Evolutionary conservation across 106 monocot species (phyloP).

Genomic region (Hemerocallis citrina): DNA sequence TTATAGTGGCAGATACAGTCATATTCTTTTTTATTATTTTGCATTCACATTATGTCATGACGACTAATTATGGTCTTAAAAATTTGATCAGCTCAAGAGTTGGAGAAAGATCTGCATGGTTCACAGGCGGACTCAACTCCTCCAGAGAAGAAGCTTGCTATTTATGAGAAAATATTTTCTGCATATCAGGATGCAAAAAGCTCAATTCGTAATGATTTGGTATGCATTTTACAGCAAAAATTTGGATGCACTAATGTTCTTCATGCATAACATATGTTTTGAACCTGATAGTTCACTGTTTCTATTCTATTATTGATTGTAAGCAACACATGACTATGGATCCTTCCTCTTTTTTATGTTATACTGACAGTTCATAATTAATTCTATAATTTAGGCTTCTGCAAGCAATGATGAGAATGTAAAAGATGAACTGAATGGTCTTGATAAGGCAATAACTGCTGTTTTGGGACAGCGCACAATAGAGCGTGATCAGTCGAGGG

Average conservation of each 20-base stretch:
- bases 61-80: constrained; percentile 5
- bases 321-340: background rate
- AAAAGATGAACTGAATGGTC: constrained; percentile 95
- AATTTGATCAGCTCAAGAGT: constrained; percentile 88
- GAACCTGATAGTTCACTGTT: background rate
- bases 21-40: background rate
- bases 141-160: constrained; percentile 72
- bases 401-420: constrained; percentile 84
- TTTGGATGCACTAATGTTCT: background rate
- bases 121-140: constrained; percentile 54
- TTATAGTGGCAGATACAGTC: background rate
- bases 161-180: constrained; percentile 97
- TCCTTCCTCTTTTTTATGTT: background rate
- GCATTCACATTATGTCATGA: background rate
- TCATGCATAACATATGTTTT: background rate
- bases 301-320: background rate
- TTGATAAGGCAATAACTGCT: constrained; percentile 97
- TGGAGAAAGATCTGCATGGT: constrained; percentile 84
- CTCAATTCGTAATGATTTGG: constrained; percentile 92
- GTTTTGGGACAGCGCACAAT: constrained; percentile 90
- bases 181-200: constrained; percentile 96
- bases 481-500: constrained; percentile 78
- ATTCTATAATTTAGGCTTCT: constrained; percentile 46
- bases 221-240: constrained; percentile 15
- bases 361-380: constrained; percentile 10